A percentile compares a stretch with the other conserved stretches of the same genome.
phyloP scores from a whole-genome alignment of 495 filamentous ascomycete genomes.

The Aspergillus ostianus region DNA sequence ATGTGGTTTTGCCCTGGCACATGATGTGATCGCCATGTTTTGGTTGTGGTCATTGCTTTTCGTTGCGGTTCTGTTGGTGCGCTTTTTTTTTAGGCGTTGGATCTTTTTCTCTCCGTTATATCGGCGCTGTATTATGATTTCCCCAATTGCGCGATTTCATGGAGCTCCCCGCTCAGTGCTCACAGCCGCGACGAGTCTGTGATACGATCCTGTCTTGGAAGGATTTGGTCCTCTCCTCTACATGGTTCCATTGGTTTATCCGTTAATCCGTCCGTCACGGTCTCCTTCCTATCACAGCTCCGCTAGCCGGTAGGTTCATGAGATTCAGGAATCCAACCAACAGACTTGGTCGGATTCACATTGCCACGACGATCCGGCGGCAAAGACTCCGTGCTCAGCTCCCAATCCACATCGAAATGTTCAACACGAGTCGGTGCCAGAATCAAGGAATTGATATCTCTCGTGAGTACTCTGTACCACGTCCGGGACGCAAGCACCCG shows the following conservation, averaged over 20 bases:
- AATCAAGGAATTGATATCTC: neutral
- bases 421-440: neutral
- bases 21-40: neutral
- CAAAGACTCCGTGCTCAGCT: neutral
- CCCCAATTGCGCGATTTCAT: neutral
- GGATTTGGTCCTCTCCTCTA: neutral
- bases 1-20: constrained; percentile 1
- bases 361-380: neutral
- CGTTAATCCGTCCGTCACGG: neutral
- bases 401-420: neutral
- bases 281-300: neutral
- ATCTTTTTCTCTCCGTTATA: neutral
- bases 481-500: neutral
- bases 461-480: neutral
- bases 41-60: neutral
- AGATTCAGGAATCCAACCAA: neutral
- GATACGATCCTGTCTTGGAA: neutral
- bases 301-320: neutral
- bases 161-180: neutral
- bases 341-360: neutral
- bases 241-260: neutral
- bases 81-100: neutral
- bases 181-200: neutral
- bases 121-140: neutral
- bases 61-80: no score